A percentile compares a stretch with the other conserved stretches of the same genome.
These are phyloP conservation scores for Biscogniauxia mediterranea DNA, from an alignment of 2,329 filamentous ascomycete species.

Conservation along the genomic window DNA sequence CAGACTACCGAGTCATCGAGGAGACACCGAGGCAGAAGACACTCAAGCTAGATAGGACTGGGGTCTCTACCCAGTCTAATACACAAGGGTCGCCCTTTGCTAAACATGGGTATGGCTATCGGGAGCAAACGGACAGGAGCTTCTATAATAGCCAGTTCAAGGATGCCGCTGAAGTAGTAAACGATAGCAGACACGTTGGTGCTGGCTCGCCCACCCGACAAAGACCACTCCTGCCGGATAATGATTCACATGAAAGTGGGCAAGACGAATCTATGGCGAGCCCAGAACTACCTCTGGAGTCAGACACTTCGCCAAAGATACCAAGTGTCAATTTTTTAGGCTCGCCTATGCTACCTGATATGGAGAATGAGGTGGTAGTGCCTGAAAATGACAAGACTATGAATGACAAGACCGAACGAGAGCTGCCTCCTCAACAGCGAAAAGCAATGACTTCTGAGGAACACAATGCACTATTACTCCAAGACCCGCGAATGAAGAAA, in stretches of 20 bases:
- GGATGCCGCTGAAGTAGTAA: slow-evolving; percentile 22
- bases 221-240: background rate
- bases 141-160: slow-evolving; percentile 78
- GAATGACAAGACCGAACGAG: slow-evolving; percentile 6
- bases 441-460: slow-evolving; percentile 76
- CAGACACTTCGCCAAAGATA: slow-evolving; percentile 2
- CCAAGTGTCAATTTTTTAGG: slow-evolving; percentile 7
- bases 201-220: slow-evolving; percentile 17
- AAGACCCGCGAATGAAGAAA: slow-evolving; percentile 81
- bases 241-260: background rate
- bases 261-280: background rate
- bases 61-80: slow-evolving; percentile 64
- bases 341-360: slow-evolving; percentile 11
- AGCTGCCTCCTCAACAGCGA: slow-evolving; percentile 13
- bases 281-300: background rate
- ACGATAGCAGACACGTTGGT: slow-evolving; percentile 17
- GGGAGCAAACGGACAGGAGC: slow-evolving; percentile 76
- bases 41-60: slow-evolving; percentile 60
- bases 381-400: slow-evolving; percentile 2
- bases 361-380: background rate
- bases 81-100: slow-evolving; percentile 46
- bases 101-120: slow-evolving; percentile 65
- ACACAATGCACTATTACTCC: slow-evolving; percentile 81
- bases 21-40: slow-evolving; percentile 82
- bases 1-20: slow-evolving; percentile 78